Conservation (phyloP, 192 early-diverging fungal species). For the Linnemannia hyalina region DNA sequence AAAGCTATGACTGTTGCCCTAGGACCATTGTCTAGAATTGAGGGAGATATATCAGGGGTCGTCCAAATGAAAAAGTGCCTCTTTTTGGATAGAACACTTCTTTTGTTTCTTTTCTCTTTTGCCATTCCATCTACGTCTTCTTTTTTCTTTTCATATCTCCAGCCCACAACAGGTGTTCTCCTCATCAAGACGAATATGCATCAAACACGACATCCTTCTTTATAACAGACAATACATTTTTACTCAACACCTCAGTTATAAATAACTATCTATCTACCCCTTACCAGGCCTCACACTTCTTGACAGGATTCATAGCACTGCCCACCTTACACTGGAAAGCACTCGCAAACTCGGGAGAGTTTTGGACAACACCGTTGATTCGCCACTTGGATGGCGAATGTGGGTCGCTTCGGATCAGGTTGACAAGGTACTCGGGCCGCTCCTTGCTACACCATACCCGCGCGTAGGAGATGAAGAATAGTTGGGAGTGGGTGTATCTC, state of each 20-base stretch:
- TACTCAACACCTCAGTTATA: neutral
- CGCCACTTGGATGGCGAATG: constrained; percentile 74
- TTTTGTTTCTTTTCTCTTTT: too few species aligned
- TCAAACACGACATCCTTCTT: too few species aligned
- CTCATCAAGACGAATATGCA: too few species aligned
- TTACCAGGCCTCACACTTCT: constrained; percentile 57
- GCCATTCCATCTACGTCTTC: too few species aligned
- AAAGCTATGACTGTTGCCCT: too few species aligned
- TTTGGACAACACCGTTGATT: constrained; percentile 75
- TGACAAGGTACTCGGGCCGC: constrained; percentile 41
- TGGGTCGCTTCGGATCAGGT: constrained; percentile 67
- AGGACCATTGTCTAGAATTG: too few species aligned
- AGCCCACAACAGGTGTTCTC: too few species aligned
- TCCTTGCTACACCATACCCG: constrained; percentile 71
- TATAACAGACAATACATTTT: neutral
- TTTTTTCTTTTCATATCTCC: too few species aligned
- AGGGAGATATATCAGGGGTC: too few species aligned
- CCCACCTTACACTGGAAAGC: constrained; percentile 72
- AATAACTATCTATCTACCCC: neutral
- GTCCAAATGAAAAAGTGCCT: too few species aligned
- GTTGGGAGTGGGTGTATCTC: constrained; percentile 64
- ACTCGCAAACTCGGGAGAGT: constrained; percentile 74
- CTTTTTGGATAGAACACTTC: too few species aligned
- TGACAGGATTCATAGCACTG: constrained; percentile 72
- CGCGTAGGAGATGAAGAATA: constrained; percentile 75